A percentile compares a stretch with the other conserved stretches of the same genome.
Evolutionary conservation across 108 stramenopile genomes (phyloP).

Genomic region (Parmales sp.): DNA sequence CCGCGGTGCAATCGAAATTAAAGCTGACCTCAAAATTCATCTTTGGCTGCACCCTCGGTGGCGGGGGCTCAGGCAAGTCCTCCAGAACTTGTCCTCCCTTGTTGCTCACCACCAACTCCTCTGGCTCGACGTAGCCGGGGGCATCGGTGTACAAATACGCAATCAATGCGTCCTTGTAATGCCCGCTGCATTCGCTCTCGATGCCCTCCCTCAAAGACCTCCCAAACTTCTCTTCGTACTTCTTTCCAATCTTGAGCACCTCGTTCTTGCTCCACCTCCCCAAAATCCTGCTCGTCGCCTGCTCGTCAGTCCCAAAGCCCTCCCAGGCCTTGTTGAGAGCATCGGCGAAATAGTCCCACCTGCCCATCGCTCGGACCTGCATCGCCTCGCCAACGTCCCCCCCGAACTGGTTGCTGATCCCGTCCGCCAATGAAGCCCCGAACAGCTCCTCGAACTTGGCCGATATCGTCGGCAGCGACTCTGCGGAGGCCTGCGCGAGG

Average conservation of each 20-base stretch:
- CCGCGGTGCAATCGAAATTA: too few relatives aligned
- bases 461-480: background rate
- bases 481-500: background rate
- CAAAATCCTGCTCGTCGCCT: slow-evolving; percentile 7
- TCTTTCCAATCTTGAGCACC: background rate
- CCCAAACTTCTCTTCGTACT: background rate
- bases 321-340: slow-evolving; percentile 9
- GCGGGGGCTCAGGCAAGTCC: too few relatives aligned
- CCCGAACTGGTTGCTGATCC: background rate
- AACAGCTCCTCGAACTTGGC: background rate
- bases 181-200: background rate
- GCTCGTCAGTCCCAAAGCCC: slow-evolving; percentile 7
- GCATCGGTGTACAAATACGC: slow-evolving; percentile 9
- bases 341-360: slow-evolving; percentile 10
- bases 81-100: too few relatives aligned
- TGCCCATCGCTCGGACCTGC: background rate
- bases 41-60: too few relatives aligned
- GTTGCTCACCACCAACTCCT: too few relatives aligned
- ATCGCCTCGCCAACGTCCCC: slow-evolving; percentile 1
- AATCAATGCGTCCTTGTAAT: slow-evolving; percentile 4
- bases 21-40: too few relatives aligned
- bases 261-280: slow-evolving; percentile 1
- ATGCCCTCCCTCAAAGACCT: background rate
- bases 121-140: slow-evolving; percentile 2
- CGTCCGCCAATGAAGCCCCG: background rate